phyloP scores from a whole-genome alignment of 805 yeast genomes.

The Saccharomycopsis olivae region DNA sequence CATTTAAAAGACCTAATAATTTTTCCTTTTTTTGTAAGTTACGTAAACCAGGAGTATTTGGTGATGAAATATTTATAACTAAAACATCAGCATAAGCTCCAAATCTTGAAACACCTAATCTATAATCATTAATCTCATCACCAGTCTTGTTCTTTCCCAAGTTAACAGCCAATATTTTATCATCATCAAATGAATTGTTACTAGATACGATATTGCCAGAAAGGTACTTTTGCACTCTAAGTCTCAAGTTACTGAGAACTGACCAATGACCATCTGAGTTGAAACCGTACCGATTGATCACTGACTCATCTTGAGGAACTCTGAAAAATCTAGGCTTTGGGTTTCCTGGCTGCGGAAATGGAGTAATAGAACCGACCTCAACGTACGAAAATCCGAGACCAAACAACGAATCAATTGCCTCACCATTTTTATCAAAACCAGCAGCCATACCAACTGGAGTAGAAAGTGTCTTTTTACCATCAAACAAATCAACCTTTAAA shows the following conservation, averaged over 20 bases:
- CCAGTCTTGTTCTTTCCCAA: conserved; percentile 90
- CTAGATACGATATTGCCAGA: conserved; percentile 21
- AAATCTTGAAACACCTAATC: conserved; percentile 70
- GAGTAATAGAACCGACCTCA: conserved; percentile 90
- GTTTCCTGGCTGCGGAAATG: conserved; percentile 88
- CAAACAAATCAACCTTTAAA: conserved; percentile 50
- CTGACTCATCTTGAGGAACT: conserved; percentile 75
- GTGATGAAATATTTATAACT: conserved; percentile 87
- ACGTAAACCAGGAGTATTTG: conserved; percentile 92
- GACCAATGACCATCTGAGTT: conserved; percentile 80
- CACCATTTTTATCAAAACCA: conserved; percentile 90
- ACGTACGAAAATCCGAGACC: conserved; percentile 78
- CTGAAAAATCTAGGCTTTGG: conserved; percentile 90
- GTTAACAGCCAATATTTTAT: conserved; percentile 68
- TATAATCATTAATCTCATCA: conserved; percentile 80
- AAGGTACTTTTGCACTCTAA: conserved; percentile 42
- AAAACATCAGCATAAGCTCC: conserved; percentile 83
- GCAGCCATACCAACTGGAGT: conserved; percentile 93
- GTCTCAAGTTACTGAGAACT: conserved; percentile 56
- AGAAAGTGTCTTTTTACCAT: conserved; percentile 40
- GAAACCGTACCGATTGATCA: conserved; percentile 90
- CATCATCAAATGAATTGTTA: conserved; percentile 45
- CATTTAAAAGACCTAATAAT: conserved; percentile 52
- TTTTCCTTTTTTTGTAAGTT: conserved; percentile 72
- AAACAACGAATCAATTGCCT: conserved; percentile 74